Conservation (phyloP, 306 rosid species). For the Sicyos edulis region DNA sequence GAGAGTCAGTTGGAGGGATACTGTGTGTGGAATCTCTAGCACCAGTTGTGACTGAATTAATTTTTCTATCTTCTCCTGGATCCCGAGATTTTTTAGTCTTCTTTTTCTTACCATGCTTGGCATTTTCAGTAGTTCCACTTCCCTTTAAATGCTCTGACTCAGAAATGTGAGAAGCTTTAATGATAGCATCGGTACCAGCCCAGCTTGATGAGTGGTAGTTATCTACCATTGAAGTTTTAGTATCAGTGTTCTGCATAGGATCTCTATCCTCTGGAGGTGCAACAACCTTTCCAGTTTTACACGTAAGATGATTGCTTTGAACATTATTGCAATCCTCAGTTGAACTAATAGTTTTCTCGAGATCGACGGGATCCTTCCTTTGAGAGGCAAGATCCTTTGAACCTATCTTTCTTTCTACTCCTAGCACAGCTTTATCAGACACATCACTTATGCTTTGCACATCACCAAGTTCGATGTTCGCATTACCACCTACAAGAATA, state of each 20-base stretch:
- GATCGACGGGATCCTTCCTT: slow-evolving; percentile 26
- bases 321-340: slow-evolving; percentile 24
- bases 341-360: slow-evolving; percentile 20
- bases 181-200: slow-evolving; percentile 25
- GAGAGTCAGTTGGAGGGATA: slow-evolving; percentile 26
- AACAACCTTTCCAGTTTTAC: slow-evolving; percentile 24
- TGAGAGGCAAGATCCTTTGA: slow-evolving; percentile 22
- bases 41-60: slow-evolving; percentile 19
- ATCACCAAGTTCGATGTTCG: slow-evolving; percentile 26
- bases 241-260: slow-evolving; percentile 27
- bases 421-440: too few species aligned
- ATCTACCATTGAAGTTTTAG: slow-evolving; percentile 28
- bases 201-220: slow-evolving; percentile 24
- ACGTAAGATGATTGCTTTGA: slow-evolving; percentile 24
- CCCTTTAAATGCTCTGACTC: slow-evolving; percentile 27
- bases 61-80: slow-evolving; percentile 22
- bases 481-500: slow-evolving; percentile 30
- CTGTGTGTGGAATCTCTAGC: slow-evolving; percentile 31
- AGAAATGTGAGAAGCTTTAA: slow-evolving; percentile 26
- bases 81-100: slow-evolving; percentile 34
- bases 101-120: slow-evolving; percentile 35
- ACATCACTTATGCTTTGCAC: slow-evolving; percentile 28
- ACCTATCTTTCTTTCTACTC: slow-evolving; percentile 26
- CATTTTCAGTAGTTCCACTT: slow-evolving; percentile 15
- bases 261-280: slow-evolving; percentile 36